These are phyloP conservation scores for Notholithocarpus densiflorus DNA, from an alignment of 306 rosid genomes.

Conservation along the genomic window DNA sequence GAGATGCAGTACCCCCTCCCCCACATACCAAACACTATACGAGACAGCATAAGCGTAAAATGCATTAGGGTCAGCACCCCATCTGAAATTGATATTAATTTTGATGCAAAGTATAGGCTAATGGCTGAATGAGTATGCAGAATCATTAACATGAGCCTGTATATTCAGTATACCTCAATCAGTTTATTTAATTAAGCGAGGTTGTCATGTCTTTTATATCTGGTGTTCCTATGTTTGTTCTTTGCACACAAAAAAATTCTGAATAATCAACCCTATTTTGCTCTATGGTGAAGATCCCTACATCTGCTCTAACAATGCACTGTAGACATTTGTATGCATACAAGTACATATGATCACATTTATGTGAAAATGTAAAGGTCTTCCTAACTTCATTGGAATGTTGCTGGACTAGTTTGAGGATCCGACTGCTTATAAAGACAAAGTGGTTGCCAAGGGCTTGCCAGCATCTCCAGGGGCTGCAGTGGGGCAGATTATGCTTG, in stretches of 20 bases:
- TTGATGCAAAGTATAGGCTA: neutral
- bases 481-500: constrained; percentile 83
- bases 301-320: neutral
- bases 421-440: constrained; percentile 73
- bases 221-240: neutral
- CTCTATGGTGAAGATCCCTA: neutral
- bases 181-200: too few species aligned
- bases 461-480: constrained; percentile 99
- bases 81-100: too few species aligned
- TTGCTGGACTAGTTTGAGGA: constrained; percentile 74
- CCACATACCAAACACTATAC: too few species aligned
- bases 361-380: constrained; percentile 2
- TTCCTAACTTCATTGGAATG: constrained; percentile 14
- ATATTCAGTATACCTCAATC: too few species aligned
- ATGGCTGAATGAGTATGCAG: neutral
- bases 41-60: too few species aligned
- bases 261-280: neutral
- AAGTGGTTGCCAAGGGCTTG: constrained; percentile 77
- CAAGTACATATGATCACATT: constrained; percentile 8
- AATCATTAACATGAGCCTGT: too few species aligned
- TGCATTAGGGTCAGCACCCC: too few species aligned
- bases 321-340: neutral
- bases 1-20: too few species aligned
- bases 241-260: neutral
- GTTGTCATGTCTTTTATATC: neutral